phyloP scores from a whole-genome alignment of 2,329 filamentous ascomycete genomes.

The Trichoderma arundinaceum region DNA sequence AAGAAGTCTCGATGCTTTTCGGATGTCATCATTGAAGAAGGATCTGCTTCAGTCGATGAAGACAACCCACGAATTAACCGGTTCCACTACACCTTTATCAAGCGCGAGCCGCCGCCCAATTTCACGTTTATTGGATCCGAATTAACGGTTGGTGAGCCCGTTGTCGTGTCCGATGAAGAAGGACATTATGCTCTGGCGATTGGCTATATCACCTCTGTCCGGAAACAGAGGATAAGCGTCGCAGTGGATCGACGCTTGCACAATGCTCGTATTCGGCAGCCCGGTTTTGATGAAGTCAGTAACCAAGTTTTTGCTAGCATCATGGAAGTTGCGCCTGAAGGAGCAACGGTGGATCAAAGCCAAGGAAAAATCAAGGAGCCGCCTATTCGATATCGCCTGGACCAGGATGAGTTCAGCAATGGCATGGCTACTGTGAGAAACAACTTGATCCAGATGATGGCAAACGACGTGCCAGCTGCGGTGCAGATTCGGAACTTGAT shows the following conservation, averaged over 20 bases:
- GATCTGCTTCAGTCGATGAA: constrained; percentile 71
- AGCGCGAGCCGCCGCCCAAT: constrained; percentile 62
- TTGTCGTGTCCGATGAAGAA: constrained; percentile 94
- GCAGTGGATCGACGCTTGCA: constrained; percentile 90
- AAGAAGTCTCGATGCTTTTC: constrained; percentile 88
- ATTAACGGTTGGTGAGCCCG: constrained; percentile 82
- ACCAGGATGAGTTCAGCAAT: constrained; percentile 98
- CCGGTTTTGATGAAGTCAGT: constrained; percentile 73
- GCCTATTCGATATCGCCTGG: constrained; percentile 77
- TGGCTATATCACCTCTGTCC: constrained; percentile 82
- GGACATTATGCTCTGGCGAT: constrained; percentile 95
- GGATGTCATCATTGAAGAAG: constrained; percentile 81
- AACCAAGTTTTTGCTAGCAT: constrained; percentile 92
- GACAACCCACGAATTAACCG: constrained; percentile 85
- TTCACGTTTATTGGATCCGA: constrained; percentile 94
- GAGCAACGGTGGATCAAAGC: constrained; percentile 57
- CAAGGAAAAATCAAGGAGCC: constrained; percentile 58
- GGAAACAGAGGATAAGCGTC: constrained; percentile 77
- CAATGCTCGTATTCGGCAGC: constrained; percentile 76
- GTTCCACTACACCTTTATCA: constrained; percentile 84
- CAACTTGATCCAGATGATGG: constrained; percentile 92
- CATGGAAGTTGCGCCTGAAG: constrained; percentile 76
- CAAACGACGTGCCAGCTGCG: constrained; percentile 73
- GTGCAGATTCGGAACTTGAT: constrained; percentile 77
- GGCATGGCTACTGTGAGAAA: constrained; percentile 95